These are phyloP conservation scores for Rhododendron ferrugineum DNA, from an alignment of 148 eudicot genomes.

Conservation along the genomic window DNA sequence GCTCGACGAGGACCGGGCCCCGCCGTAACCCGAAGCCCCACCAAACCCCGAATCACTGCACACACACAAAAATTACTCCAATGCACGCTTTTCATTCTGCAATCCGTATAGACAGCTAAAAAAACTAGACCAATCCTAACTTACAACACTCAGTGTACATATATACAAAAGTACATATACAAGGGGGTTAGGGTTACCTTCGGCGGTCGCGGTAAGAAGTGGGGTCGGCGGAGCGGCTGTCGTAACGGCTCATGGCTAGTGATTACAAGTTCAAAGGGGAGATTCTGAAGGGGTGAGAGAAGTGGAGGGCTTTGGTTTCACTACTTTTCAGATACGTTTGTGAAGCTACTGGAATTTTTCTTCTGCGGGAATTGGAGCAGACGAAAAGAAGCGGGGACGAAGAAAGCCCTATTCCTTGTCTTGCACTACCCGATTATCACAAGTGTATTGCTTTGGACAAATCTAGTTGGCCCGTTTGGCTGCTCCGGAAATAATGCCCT, in stretches of 20 bases:
- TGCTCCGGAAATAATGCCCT: background rate
- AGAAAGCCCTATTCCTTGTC: background rate
- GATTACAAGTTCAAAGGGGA: background rate
- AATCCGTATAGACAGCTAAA: background rate
- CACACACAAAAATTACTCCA: background rate
- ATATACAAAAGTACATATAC: background rate
- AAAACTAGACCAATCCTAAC: background rate
- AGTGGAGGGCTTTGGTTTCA: background rate
- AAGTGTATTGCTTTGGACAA: background rate
- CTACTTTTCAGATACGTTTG: background rate
- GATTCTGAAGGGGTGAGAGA: background rate
- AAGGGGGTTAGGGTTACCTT: constrained; percentile 40
- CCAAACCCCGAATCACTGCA: constrained; percentile 62
- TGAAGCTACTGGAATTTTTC: background rate
- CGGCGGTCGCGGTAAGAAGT: constrained; percentile 89
- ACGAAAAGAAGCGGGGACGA: background rate
- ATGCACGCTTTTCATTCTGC: background rate
- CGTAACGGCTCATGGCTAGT: constrained; percentile 72
- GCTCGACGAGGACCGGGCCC: constrained; percentile 29
- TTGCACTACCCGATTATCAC: no score
- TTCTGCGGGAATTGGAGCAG: background rate
- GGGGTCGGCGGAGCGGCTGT: constrained; percentile 84
- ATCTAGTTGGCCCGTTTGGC: background rate
- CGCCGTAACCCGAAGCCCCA: constrained; percentile 34
- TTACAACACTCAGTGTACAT: background rate